Evolutionary conservation across 208 protist genomes (phyloP).

Genomic region (Leishmania tropica): DNA sequence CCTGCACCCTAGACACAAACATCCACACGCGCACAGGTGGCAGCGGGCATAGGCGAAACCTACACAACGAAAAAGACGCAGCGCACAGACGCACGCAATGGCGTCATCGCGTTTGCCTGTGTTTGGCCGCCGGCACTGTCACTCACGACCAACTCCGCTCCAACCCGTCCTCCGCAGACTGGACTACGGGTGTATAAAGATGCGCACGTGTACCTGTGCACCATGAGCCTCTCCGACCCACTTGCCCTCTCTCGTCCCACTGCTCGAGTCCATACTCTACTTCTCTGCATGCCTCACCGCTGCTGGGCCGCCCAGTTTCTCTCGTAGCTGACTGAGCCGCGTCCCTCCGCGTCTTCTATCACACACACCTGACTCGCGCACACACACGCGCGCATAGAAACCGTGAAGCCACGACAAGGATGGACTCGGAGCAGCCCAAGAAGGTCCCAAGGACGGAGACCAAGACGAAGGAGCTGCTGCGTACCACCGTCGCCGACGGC

Average conservation of each 20-base stretch:
- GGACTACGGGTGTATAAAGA: not conserved
- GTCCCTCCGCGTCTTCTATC: not conserved
- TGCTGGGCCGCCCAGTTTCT: not conserved
- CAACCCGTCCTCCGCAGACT: not conserved
- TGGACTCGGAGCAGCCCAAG: conserved; percentile 34
- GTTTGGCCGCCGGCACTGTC: not conserved
- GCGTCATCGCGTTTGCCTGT: not conserved
- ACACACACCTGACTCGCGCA: not conserved
- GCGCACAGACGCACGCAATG: not conserved
- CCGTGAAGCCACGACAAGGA: conserved; percentile 1
- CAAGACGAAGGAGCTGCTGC: conserved; percentile 64
- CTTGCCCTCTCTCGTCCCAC: not conserved
- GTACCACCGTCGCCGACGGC: conserved; percentile 61
- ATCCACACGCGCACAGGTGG: not conserved
- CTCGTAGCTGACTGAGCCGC: not conserved
- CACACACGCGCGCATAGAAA: not conserved
- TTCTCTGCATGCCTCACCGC: not conserved
- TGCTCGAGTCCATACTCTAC: not conserved
- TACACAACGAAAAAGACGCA: not conserved
- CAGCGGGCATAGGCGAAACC: not conserved
- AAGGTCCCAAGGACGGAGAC: conserved; percentile 32
- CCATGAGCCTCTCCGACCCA: not conserved
- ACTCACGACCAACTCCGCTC: not conserved
- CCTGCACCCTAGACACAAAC: not conserved
- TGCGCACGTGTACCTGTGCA: not conserved